Conservation (phyloP, 805 yeast species). For the Brettanomyces naardenensis region DNA sequence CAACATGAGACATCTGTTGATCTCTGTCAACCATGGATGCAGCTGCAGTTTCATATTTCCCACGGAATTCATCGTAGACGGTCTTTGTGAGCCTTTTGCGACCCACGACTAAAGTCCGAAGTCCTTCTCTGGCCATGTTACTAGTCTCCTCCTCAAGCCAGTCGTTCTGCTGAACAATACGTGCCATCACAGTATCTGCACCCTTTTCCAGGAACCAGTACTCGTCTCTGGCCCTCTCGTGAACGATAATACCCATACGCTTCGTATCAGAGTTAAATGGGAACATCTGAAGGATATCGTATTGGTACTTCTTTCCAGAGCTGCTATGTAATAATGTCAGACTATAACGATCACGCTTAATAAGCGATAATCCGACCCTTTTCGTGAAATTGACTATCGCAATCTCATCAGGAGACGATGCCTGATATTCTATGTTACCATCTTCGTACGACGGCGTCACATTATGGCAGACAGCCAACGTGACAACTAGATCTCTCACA, state of each 20-base stretch:
- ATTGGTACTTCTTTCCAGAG: constrained; percentile 43
- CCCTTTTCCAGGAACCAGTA: constrained; percentile 88
- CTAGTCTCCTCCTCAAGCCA: constrained; percentile 98
- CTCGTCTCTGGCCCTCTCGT: constrained; percentile 55
- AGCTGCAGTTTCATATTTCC: constrained; percentile 64
- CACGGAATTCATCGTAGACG: constrained; percentile 53
- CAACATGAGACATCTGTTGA: constrained; percentile 55
- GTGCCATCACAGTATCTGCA: constrained; percentile 90
- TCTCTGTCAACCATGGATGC: constrained; percentile 79
- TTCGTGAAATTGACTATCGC: constrained; percentile 94
- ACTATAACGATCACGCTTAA: constrained; percentile 73
- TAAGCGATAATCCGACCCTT: constrained; percentile 70
- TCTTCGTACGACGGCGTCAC: constrained; percentile 90
- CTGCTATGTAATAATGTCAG: constrained; percentile 60
- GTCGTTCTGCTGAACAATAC: constrained; percentile 76
- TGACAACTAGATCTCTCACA: constrained; percentile 72
- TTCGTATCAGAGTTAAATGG: constrained; percentile 96
- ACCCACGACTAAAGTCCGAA: constrained; percentile 92
- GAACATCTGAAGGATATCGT: constrained; percentile 71
- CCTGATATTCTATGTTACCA: constrained; percentile 77
- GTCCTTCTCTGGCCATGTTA: constrained; percentile 97
- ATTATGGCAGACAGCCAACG: constrained; percentile 92
- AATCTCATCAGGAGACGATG: constrained; percentile 97
- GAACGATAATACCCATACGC: constrained; percentile 87
- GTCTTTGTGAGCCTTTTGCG: constrained; percentile 56